Evolutionary conservation across 169 alveolate species (phyloP).

Genomic region (Plasmodium fragile): DNA sequence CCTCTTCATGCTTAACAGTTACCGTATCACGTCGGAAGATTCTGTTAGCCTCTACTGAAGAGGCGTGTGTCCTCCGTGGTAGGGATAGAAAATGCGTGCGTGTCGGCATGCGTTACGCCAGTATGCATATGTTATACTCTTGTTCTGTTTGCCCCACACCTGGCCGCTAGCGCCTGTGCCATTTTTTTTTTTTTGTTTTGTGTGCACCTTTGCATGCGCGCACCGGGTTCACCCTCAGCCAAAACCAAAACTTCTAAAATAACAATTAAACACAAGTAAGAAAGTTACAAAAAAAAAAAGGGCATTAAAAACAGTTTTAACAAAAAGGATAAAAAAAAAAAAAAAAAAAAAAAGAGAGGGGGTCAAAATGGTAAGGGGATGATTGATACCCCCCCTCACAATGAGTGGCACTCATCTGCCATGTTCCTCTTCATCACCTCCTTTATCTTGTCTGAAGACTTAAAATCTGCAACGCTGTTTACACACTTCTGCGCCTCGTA

Average conservation of each 20-base stretch:
- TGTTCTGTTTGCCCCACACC: not conserved
- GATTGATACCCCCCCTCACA: not conserved
- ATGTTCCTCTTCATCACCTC: slow-evolving; percentile 74
- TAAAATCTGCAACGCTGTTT: slow-evolving; percentile 28
- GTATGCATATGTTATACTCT: not conserved
- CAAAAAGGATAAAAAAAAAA: not conserved
- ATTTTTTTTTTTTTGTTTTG: slow-evolving; percentile 6
- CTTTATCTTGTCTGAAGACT: slow-evolving; percentile 60
- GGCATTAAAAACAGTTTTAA: not conserved
- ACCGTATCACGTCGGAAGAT: slow-evolving; percentile 43
- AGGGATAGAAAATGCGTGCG: not conserved
- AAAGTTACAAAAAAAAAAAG: not conserved
- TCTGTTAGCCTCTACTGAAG: not conserved
- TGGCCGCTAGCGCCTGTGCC: not conserved
- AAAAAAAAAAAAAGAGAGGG: not conserved
- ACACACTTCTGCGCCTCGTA: slow-evolving; percentile 51
- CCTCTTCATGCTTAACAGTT: slow-evolving; percentile 32
- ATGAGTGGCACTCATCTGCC: slow-evolving; percentile 57
- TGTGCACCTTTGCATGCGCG: not conserved
- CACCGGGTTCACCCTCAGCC: not conserved
- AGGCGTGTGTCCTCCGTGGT: not conserved
- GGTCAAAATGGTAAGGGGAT: not conserved
- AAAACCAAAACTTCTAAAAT: not conserved
- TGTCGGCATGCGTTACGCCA: not conserved
- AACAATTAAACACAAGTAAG: not conserved